Percentiles rank a stretch among this genome's conserved stretches.
These are phyloP conservation scores for Syzygium syzygioides DNA, from an alignment of 441 rosid species.

Conservation along the genomic window DNA sequence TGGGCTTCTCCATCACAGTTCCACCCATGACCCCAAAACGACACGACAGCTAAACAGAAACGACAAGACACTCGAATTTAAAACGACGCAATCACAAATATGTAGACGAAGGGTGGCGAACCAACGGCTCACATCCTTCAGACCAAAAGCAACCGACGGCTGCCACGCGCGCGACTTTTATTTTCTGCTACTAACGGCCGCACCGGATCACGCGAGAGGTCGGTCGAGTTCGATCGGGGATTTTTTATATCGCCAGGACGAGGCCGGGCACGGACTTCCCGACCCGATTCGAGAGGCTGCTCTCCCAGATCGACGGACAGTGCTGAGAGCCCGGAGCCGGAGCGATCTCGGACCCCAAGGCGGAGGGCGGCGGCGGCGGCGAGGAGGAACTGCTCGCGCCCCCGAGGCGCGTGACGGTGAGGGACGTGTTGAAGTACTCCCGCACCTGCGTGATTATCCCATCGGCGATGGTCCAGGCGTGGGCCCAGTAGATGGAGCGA, in stretches of 20 bases:
- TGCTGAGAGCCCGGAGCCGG: background rate
- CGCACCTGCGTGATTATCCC: conserved; percentile 60
- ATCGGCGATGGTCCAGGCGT: conserved; percentile 65
- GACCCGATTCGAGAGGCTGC: conserved; percentile 24
- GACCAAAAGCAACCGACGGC: background rate
- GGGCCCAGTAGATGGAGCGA: conserved; percentile 51
- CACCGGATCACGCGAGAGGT: background rate
- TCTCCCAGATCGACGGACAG: conserved; percentile 30
- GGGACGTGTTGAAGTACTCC: conserved; percentile 40
- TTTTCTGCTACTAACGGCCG: background rate
- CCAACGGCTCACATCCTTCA: background rate
- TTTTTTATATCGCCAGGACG: conserved; percentile 26
- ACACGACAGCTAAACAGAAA: background rate
- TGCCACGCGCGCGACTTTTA: background rate
- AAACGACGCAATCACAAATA: background rate
- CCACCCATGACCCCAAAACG: background rate
- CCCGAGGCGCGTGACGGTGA: conserved; percentile 24
- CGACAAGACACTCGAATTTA: background rate
- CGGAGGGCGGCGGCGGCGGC: background rate
- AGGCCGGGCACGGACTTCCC: conserved; percentile 31
- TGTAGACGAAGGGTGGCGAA: background rate
- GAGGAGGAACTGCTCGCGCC: background rate
- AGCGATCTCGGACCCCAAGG: background rate
- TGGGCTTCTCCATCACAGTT: background rate
- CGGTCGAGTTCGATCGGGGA: background rate